Conservation (phyloP, 1,139 yeast genomes). For the Candida glucosophila region DNA sequence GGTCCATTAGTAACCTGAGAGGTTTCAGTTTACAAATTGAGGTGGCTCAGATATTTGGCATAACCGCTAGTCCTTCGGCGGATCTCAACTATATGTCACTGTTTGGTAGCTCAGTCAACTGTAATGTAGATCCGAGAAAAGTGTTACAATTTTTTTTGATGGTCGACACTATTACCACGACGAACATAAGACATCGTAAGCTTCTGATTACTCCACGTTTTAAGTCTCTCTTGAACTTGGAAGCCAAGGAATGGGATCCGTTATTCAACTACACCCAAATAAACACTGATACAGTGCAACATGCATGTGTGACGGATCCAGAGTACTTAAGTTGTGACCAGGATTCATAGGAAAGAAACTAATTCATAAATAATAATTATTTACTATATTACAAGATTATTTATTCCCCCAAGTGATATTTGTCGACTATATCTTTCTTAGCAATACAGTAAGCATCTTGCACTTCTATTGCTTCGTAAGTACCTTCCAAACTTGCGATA, state of each 20-base stretch:
- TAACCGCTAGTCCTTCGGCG: conserved; percentile 9
- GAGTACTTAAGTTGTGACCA: conserved; percentile 9
- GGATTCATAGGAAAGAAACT: too few relatives aligned
- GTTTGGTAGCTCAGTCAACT: conserved; percentile 13
- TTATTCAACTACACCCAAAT: conserved; percentile 8
- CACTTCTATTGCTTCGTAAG: conserved; percentile 84
- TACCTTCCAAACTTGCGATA: conserved; percentile 80
- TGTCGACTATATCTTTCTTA: conserved; percentile 14
- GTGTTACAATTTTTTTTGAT: conserved; percentile 15
- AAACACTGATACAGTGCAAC: conserved; percentile 10
- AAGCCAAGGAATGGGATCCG: conserved; percentile 12
- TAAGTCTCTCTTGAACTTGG: too few relatives aligned
- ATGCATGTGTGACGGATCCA: conserved; percentile 21
- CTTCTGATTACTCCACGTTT: conserved; percentile 7
- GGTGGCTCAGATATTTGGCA: conserved; percentile 9
- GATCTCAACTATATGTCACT: conserved; percentile 8
- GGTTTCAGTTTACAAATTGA: conserved; percentile 10
- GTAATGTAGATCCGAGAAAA: conserved; percentile 13
- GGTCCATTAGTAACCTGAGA: conserved; percentile 12
- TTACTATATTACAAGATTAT: not conserved
- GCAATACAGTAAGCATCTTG: conserved; percentile 75
- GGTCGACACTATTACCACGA: conserved; percentile 8
- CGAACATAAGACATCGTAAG: conserved; percentile 10
- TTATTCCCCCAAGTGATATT: conserved; percentile 1
- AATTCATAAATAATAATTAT: too few relatives aligned